Percentiles rank a stretch among this genome's conserved stretches.
These are phyloP conservation scores for Drosera spatulata DNA, from an alignment of 179 eudicot genomes.

Conservation along the genomic window DNA sequence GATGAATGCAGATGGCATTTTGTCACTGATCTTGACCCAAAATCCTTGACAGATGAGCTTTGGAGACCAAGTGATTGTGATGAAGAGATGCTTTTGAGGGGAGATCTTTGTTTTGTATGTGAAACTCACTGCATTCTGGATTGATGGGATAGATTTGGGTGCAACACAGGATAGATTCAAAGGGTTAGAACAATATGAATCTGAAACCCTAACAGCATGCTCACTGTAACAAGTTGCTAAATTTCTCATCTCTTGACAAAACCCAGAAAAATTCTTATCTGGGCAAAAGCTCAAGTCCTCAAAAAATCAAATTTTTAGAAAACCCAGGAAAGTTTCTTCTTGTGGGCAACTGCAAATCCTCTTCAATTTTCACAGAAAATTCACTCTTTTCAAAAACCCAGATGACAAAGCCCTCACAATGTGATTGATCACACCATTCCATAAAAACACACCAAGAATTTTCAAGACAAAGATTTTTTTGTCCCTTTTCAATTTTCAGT, in stretches of 20 bases:
- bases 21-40: slow-evolving; percentile 7
- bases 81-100: slow-evolving; percentile 15
- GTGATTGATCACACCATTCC: no score
- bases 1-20: background rate
- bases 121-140: slow-evolving; percentile 26
- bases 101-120: slow-evolving; percentile 25
- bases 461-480: no score
- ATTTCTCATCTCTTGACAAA: slow-evolving; percentile 24
- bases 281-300: background rate
- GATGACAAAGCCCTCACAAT: no score
- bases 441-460: no score
- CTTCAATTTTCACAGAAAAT: no score
- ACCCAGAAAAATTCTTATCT: slow-evolving; percentile 1
- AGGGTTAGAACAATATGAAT: slow-evolving; percentile 45
- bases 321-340: no score
- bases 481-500: no score
- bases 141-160: slow-evolving; percentile 25
- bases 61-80: slow-evolving; percentile 31
- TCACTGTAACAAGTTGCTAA: slow-evolving; percentile 59
- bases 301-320: no score
- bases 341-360: no score
- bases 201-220: slow-evolving; percentile 71
- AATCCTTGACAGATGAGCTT: slow-evolving; percentile 8
- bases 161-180: slow-evolving; percentile 18
- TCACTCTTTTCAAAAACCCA: no score